Evolutionary conservation across 305 asterid genomes (phyloP).

Genomic region (Fraxinus floribunda): DNA sequence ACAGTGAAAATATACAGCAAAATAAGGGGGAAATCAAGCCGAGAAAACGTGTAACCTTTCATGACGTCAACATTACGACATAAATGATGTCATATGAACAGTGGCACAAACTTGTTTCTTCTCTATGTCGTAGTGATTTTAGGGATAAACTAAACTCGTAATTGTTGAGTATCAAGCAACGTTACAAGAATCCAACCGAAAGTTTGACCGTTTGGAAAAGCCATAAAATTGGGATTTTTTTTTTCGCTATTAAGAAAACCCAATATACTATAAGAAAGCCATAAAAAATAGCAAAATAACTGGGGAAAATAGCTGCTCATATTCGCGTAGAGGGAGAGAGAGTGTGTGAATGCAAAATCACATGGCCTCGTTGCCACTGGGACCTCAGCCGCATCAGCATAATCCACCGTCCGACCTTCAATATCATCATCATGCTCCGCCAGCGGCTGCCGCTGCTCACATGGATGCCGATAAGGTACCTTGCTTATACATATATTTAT

Average conservation of each 20-base stretch:
- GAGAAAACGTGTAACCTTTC: too few relatives aligned
- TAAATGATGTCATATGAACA: too few relatives aligned
- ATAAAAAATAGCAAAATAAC: not conserved
- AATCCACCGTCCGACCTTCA: slow-evolving; percentile 49
- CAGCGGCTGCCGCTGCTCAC: slow-evolving; percentile 40
- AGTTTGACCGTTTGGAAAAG: not conserved
- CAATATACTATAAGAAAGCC: not conserved
- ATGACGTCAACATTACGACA: too few relatives aligned
- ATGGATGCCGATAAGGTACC: slow-evolving; percentile 71
- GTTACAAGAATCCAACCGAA: not conserved
- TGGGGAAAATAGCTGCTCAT: not conserved
- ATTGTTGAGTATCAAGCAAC: not conserved
- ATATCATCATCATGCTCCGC: slow-evolving; percentile 38
- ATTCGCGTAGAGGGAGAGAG: slow-evolving; percentile 10
- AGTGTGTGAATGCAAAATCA: slow-evolving; percentile 31
- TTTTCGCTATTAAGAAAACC: too few relatives aligned
- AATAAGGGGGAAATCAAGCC: too few relatives aligned
- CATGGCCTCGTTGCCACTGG: slow-evolving; percentile 89
- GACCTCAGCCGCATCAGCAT: slow-evolving; percentile 60
- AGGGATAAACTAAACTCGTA: not conserved
- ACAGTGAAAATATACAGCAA: too few relatives aligned
- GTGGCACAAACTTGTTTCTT: too few relatives aligned
- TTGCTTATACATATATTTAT: not conserved
- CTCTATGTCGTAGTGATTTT: too few relatives aligned
- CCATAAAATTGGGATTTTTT: not conserved